These are phyloP conservation scores for Monosporascus sp. DNA, from an alignment of 2,329 filamentous ascomycete genomes.

Conservation along the genomic window DNA sequence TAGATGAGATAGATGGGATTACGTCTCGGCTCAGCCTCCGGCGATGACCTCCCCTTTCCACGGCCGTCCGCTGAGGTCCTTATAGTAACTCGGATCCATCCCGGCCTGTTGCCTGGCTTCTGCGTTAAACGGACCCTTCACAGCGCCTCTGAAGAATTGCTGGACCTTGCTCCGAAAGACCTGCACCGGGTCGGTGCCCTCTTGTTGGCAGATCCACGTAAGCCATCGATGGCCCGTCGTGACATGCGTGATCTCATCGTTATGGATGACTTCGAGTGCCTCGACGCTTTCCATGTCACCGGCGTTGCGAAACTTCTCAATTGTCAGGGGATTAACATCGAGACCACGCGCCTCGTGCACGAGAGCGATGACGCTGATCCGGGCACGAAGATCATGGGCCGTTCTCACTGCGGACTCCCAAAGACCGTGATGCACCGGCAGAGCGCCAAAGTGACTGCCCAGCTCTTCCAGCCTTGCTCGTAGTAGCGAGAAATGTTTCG, in stretches of 20 bases:
- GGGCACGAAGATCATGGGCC: conserved; percentile 36
- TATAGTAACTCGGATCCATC: conserved; percentile 37
- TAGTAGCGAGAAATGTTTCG: conserved; percentile 41
- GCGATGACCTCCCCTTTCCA: conserved; percentile 23
- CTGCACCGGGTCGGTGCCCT: conserved; percentile 37
- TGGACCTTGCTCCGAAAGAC: conserved; percentile 38
- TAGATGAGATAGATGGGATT: no score
- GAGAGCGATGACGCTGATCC: conserved; percentile 41
- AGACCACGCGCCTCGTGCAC: conserved; percentile 41
- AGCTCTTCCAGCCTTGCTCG: conserved; percentile 38
- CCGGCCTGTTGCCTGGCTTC: conserved; percentile 38
- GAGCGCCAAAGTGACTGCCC: conserved; percentile 36
- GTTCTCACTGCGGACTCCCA: conserved; percentile 39
- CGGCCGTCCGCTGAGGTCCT: conserved; percentile 23
- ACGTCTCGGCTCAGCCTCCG: conserved; percentile 16
- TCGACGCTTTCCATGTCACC: conserved; percentile 36
- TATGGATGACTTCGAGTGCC: conserved; percentile 37
- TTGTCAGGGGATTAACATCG: conserved; percentile 41
- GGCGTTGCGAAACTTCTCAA: conserved; percentile 38
- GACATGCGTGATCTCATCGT: conserved; percentile 43
- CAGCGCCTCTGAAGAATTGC: conserved; percentile 34
- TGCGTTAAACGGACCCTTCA: conserved; percentile 39
- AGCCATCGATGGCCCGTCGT: conserved; percentile 42
- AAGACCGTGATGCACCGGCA: conserved; percentile 39
- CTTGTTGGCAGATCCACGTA: conserved; percentile 40